These are phyloP conservation scores for Gynochthodes officinalis DNA, from an alignment of 257 asterid genomes.

Conservation along the genomic window DNA sequence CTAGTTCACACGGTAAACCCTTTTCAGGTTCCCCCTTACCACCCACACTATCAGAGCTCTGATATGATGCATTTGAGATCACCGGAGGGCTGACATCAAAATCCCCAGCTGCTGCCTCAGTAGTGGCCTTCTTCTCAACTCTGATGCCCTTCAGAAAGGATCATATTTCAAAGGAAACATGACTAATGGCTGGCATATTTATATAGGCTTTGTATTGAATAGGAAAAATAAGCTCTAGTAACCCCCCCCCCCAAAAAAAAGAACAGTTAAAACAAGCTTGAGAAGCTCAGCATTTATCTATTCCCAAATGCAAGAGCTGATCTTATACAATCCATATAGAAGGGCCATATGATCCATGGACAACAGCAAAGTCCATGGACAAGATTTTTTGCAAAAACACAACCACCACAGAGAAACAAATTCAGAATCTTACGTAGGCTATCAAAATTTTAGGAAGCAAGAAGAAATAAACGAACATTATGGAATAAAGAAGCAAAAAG, in stretches of 20 bases:
- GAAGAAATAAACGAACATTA: neutral
- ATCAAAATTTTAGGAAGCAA: neutral
- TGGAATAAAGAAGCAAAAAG: neutral
- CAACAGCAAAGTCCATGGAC: neutral
- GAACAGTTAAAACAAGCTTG: neutral
- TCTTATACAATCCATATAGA: neutral
- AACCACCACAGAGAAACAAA: neutral
- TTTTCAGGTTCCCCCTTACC: conserved; percentile 43
- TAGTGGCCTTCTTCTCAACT: conserved; percentile 33
- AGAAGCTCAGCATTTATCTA: neutral
- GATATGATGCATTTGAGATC: conserved; percentile 38
- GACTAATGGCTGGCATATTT: neutral
- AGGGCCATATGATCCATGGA: neutral
- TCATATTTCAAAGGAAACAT: conserved; percentile 15
- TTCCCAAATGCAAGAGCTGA: neutral
- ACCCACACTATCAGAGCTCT: conserved; percentile 35
- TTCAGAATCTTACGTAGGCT: conserved; percentile 16
- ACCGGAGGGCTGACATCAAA: conserved; percentile 37
- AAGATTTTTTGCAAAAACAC: conserved; percentile 27
- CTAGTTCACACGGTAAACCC: conserved; percentile 33
- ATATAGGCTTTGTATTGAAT: neutral
- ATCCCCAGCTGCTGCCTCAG: conserved; percentile 40
- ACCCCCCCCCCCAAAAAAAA: neutral
- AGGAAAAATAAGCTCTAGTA: neutral
- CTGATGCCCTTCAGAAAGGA: conserved; percentile 45